A percentile compares a stretch with the other conserved stretches of the same genome.
These are phyloP conservation scores for Agrocybe pediades DNA, from an alignment of 768 basidiomycete species.

Conservation along the genomic window DNA sequence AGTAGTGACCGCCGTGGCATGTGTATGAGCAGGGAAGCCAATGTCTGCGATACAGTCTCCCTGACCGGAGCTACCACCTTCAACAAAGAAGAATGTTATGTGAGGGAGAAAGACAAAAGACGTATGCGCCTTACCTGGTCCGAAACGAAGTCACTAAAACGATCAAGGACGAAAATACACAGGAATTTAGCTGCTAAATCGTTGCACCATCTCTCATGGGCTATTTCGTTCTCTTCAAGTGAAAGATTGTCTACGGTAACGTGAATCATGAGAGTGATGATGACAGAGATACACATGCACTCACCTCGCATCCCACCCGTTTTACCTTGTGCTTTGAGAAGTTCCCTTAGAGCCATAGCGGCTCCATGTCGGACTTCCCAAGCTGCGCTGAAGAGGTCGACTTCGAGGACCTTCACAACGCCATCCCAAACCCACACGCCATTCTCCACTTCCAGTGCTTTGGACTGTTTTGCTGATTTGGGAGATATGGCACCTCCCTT, in stretches of 20 bases:
- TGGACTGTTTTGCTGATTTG: conserved; percentile 74
- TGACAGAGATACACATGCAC: conserved; percentile 5
- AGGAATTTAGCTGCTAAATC: conserved; percentile 83
- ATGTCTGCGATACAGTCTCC: conserved; percentile 92
- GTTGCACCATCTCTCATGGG: conserved; percentile 89
- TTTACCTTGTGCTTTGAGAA: conserved; percentile 82
- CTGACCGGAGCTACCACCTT: conserved; percentile 93
- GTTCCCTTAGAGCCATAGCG: conserved; percentile 86
- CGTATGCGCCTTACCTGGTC: conserved; percentile 59
- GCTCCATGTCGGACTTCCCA: conserved; percentile 98
- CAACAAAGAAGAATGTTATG: background rate
- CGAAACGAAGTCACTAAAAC: conserved; percentile 97
- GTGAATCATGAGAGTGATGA: background rate
- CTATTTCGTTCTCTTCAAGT: conserved; percentile 57
- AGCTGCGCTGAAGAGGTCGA: conserved; percentile 79
- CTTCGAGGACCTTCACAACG: conserved; percentile 74
- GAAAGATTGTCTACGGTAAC: conserved; percentile 47
- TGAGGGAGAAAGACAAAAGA: background rate
- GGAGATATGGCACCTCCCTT: conserved; percentile 87
- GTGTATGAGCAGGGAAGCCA: conserved; percentile 86
- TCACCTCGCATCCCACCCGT: conserved; percentile 82
- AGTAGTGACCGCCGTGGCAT: conserved; percentile 82
- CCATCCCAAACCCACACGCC: conserved; percentile 90
- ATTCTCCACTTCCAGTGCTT: conserved; percentile 71
- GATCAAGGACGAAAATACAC: conserved; percentile 89